Percentiles rank a stretch among this genome's conserved stretches.
phyloP scores from a whole-genome alignment of 495 filamentous ascomycete species.

The Massariosphaeria phaeospora region DNA sequence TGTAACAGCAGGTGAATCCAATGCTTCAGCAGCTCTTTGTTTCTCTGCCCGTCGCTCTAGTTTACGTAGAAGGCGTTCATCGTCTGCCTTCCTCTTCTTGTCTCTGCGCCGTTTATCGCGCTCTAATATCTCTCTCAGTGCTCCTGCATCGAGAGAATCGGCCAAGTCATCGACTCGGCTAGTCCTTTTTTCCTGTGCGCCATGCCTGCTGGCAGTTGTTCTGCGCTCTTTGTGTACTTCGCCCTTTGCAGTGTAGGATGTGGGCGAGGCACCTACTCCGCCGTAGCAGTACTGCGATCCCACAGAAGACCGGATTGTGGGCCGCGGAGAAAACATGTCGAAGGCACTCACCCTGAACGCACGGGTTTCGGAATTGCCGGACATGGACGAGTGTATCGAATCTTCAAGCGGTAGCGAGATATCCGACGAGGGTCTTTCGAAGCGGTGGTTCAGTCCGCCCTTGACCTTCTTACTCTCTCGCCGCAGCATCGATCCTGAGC shows the following conservation, averaged over 20 bases:
- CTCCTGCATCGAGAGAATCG: slow-evolving; percentile 72
- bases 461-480: slow-evolving; percentile 61
- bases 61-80: slow-evolving; percentile 63
- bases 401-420: slow-evolving; percentile 66
- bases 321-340: slow-evolving; percentile 70
- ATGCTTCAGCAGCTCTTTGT: slow-evolving; percentile 45
- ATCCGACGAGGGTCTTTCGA: slow-evolving; percentile 63
- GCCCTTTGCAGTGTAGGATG: slow-evolving; percentile 18
- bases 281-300: slow-evolving; percentile 47
- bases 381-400: slow-evolving; percentile 68
- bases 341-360: slow-evolving; percentile 71
- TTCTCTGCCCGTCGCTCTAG: slow-evolving; percentile 66
- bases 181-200: slow-evolving; percentile 61
- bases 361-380: slow-evolving; percentile 62
- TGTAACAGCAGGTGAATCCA: slow-evolving; percentile 28
- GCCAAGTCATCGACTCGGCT: slow-evolving; percentile 75
- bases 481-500: slow-evolving; percentile 52
- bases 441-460: slow-evolving; percentile 53
- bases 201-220: not conserved
- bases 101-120: slow-evolving; percentile 73
- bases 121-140: slow-evolving; percentile 77
- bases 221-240: slow-evolving; percentile 50
- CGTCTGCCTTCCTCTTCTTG: slow-evolving; percentile 64
- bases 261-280: slow-evolving; percentile 7
- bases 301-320: slow-evolving; percentile 68